Base-by-base conservation (phyloP, 257 asterid genomes). In the Lithospermum erythrorhizon region DNA sequence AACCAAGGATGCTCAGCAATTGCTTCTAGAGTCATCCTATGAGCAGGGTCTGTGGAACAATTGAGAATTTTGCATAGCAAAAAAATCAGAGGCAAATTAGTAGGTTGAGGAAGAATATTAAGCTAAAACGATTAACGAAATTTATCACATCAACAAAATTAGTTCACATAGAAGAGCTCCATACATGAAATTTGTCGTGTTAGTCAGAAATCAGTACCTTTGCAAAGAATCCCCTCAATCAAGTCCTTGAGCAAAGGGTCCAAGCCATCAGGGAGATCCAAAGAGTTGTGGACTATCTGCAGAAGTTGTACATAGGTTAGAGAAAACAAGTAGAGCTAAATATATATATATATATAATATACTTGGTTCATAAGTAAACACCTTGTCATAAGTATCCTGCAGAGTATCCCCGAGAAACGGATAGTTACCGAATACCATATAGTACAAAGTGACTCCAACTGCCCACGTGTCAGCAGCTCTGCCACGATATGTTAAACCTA, bases 341-440 rank as follows among this genome's bases (percentile, higher is more conserved):
- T 27, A 27, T 27, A 7, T 27, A 27, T 2, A 27, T 5, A 27
- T 27, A 27, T 3, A 3, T 3, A 3, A 27, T 27, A 27, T 2
- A 27, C 6, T 27, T 27, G 1, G 49, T 41, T 41, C 49, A 41
- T 41, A 41, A 55, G 41, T 52, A 52, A 15, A 53, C 15, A 88
- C 98, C 97, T 82, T 93, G 67, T 89, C 97, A 64, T 93, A 93
- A 45, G 97, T 93, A 65, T 93, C 99, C 73, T 84, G 96, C 49
- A 89, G 91, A 29, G 97, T 86, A 67, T 93, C 99, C 25, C 95
- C 99, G 14, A 93, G 81, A 69, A 93, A 93, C 0, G 99, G 98
- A 73, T 83, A 90, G 41, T 73, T 80, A 51, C 96, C 96, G 13
- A 83, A 54, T 55, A 85, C 72, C 70, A 85, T 69, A 64, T 91